Evolutionary conservation across 768 basidiomycete genomes (phyloP), one percentile per base, ranked within the genome.

Genomic region (Auriculariales sp.): DNA sequence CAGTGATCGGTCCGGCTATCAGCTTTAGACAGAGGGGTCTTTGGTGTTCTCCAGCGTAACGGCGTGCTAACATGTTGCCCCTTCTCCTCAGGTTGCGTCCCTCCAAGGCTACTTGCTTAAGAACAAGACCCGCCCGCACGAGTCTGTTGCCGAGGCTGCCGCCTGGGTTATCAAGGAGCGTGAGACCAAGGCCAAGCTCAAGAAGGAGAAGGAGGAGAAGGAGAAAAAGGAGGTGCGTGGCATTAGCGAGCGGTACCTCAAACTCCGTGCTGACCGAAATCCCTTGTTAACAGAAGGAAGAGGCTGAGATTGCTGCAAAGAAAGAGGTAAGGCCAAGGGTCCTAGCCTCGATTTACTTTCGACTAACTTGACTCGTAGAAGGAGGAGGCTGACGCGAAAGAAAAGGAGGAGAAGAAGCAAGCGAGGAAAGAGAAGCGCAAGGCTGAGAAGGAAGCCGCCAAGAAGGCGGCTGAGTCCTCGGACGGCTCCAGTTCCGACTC

Each of bases 41-140:
- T n/a, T n/a, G n/a, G n/a, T n/a, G n/a, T n/a, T n/a, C n/a, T n/a
- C 48, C 27, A 14, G 29, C 19, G 14, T 49, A 49, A 12, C 12
- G n/a, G n/a, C n/a, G n/a, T n/a, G n/a, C n/a, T n/a, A n/a, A n/a
- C n/a, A n/a, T n/a, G n/a, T n/a, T n/a, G n/a, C n/a, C n/a, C n/a
- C 30, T 19, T 50, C 17, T 42, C 30, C 50, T 28, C 58, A 87
- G 85, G 85, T 90, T 51, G 88, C 88, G 25, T 71, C 75, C 45
- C 72, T 90, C 55, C 88, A 90, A 69, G 88, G 88, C 2, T 90
- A 90, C 62, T 71, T 91, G 32, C 70, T 89, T 51, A 85, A 83
- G 73, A 90, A 90, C 64, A 89, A 91, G 73, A 81, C 88, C 11
- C 79, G 88, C n/a, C 88, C 88, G 33, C 73, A 75, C 52, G 84